Evolutionary conservation across 2,329 filamentous ascomycete species (phyloP).

Genomic region (Grosmannia serpens): DNA sequence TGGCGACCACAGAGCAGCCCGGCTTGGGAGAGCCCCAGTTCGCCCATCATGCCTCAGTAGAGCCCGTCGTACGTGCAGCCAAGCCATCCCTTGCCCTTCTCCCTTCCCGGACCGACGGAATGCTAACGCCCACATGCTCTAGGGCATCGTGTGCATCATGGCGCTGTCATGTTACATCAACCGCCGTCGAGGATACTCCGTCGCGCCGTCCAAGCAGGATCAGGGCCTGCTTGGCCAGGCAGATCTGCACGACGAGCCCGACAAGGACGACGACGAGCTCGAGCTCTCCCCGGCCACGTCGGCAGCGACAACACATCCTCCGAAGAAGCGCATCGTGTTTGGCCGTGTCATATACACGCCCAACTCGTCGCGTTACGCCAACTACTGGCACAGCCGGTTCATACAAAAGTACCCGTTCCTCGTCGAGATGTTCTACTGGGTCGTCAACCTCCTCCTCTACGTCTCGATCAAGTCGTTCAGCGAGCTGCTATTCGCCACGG

Average conservation of each 20-base stretch:
- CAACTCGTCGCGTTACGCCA: conserved; percentile 45
- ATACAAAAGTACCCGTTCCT: conserved; percentile 56
- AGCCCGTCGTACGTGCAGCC: neutral
- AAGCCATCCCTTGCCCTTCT: neutral
- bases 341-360: conserved; percentile 29
- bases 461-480: conserved; percentile 37
- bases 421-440: conserved; percentile 66
- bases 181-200: neutral
- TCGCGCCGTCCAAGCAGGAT: neutral
- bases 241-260: neutral
- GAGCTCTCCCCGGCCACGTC: neutral
- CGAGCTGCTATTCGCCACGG: conserved; percentile 4
- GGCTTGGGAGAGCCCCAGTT: neutral
- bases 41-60: neutral
- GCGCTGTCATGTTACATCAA: neutral
- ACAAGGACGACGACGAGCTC: neutral
- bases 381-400: conserved; percentile 46
- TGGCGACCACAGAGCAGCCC: neutral
- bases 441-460: conserved; percentile 54
- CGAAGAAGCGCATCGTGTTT: conserved; percentile 11
- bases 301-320: neutral
- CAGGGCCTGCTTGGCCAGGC: neutral
- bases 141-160: neutral
- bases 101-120: neutral
- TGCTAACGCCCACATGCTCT: neutral